phyloP scores from a whole-genome alignment of 2,329 filamentous ascomycete species.

The Colletotrichum eremochloae region DNA sequence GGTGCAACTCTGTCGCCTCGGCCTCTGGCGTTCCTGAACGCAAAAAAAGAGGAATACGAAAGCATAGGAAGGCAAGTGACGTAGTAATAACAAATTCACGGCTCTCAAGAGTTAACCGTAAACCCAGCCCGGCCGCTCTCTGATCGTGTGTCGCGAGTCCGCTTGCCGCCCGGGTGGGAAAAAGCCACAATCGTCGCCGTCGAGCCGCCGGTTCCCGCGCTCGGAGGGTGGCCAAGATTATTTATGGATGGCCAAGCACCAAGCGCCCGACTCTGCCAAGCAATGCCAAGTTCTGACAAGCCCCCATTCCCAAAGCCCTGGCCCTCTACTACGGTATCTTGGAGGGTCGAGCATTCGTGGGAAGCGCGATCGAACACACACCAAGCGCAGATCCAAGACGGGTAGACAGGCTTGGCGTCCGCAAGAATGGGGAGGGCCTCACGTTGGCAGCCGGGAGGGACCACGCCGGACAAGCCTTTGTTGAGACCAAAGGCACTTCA shows the following conservation, averaged over 20 bases:
- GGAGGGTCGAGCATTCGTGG: constrained; percentile 12
- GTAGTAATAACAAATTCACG: background rate
- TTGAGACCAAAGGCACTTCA: constrained; percentile 37
- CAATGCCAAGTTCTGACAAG: constrained; percentile 21
- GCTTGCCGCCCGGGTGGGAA: background rate
- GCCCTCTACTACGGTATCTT: constrained; percentile 7
- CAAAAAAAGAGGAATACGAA: background rate
- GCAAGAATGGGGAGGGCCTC: background rate
- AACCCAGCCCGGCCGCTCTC: background rate
- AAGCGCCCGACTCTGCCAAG: constrained; percentile 23
- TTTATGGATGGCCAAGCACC: constrained; percentile 23
- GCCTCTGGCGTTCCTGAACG: constrained; percentile 21
- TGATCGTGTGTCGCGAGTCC: background rate
- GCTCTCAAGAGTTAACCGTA: background rate
- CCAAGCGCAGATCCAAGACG: constrained; percentile 18
- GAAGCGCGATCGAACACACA: background rate
- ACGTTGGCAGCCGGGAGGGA: background rate
- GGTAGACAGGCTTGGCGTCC: constrained; percentile 25
- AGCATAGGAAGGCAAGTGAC: too few relatives aligned
- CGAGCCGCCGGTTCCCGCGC: background rate
- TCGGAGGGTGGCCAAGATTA: background rate
- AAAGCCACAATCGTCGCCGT: background rate
- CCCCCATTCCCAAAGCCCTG: background rate
- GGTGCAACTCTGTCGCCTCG: constrained; percentile 35
- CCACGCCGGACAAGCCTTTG: background rate